These are phyloP conservation scores for Arabis hirsuta DNA, from an alignment of 345 rosid genomes.

Conservation along the genomic window DNA sequence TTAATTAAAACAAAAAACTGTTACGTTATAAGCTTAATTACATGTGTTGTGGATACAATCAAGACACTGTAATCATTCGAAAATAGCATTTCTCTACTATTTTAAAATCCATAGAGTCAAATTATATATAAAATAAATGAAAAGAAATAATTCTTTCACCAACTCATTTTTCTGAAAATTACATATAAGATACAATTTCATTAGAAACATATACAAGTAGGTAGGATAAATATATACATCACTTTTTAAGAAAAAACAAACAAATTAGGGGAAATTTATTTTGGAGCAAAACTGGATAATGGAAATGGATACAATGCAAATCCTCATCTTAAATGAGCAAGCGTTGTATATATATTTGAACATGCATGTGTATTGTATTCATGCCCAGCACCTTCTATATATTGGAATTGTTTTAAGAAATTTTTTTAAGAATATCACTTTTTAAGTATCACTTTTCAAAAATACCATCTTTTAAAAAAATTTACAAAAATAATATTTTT, in stretches of 20 bases:
- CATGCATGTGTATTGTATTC: background rate
- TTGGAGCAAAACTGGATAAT: background rate
- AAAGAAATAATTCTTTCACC: too few relatives aligned
- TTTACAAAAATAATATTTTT: too few relatives aligned
- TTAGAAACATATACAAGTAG: background rate
- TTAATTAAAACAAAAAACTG: background rate
- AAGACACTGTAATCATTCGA: background rate
- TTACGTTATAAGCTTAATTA: too few relatives aligned
- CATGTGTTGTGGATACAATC: background rate
- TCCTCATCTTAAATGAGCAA: slow-evolving; percentile 1
- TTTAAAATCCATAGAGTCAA: background rate
- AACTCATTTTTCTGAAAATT: too few relatives aligned
- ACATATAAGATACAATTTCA: background rate
- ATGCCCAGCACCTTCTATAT: slow-evolving; percentile 11
- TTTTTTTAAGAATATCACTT: too few relatives aligned
- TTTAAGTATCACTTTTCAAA: too few relatives aligned
- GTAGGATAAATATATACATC: too few relatives aligned
- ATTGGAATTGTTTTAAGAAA: background rate
- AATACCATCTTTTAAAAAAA: too few relatives aligned
- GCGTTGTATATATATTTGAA: background rate
- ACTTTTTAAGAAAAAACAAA: too few relatives aligned
- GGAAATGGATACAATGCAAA: background rate
- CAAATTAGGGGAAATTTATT: too few relatives aligned
- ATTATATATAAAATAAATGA: background rate
- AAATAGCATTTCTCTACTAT: background rate